Evolutionary conservation across 352 stramenopile species (phyloP), one percentile per base, ranked within the genome.

Genomic region (Phytophthora constricta): DNA sequence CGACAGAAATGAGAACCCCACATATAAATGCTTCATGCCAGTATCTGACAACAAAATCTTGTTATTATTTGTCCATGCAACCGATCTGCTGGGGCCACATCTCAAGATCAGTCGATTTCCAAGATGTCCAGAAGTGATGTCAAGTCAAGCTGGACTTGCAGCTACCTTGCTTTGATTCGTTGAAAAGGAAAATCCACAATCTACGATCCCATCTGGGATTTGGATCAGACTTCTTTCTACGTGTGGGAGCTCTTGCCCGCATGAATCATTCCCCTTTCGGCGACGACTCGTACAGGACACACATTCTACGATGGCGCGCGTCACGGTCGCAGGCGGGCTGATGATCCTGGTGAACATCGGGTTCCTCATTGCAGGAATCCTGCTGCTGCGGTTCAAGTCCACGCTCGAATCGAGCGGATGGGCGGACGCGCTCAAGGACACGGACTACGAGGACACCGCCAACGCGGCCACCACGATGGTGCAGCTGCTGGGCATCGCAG

Each of bases 261-360:
- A 55, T 22, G 70, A 61, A 70, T 70, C 66, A 74, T 60, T 72
- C 33, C 22, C 51, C 26, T 59, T 68, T 62, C 31, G 25, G 47
- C 33, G 22, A 46, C 42, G 20, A 13, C 26, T 42, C 26, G n/a
- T 25, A 56, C 25, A 46, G 22, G 13, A 22, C 26, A 48, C 50
- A 17, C 33, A 34, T 9, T 27, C 17, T 5, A 57, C 7, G 14
- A 80, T 67, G 50, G 64, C 72, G 62, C 59, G 55, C 19, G 45
- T 89, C 49, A 86, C 83, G 11, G 20, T 71, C 2, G 82, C 86
- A 26, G 80, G 74, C 16, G 72, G 74, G 46, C 65, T 93, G 48
- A 77, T 96, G 69, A 75, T 96, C 54, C 51, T 92, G 19, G 75
- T 95, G 56, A 96, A 95, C 70, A 65, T 90, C 23, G 74, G 74